Percentiles rank a stretch among this genome's conserved stretches.
Evolutionary conservation across 371 early-diverging fungal genomes (phyloP).

Genomic region (Mortierella sp.): DNA sequence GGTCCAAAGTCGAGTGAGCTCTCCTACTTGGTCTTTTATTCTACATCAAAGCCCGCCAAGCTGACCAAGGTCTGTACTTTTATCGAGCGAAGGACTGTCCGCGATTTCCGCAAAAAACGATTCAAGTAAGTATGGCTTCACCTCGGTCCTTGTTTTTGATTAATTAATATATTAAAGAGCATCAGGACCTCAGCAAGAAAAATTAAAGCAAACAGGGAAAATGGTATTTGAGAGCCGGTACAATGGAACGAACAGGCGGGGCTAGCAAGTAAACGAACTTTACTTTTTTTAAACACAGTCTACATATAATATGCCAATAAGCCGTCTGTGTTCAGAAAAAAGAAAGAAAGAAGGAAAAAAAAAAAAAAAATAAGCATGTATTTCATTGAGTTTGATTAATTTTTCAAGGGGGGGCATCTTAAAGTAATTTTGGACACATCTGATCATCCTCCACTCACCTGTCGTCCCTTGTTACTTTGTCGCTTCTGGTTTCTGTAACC

Average conservation of each 20-base stretch:
- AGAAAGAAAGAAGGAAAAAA: no score
- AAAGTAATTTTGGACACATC: no score
- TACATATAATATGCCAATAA: no score
- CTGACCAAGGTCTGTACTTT: conserved; percentile 91
- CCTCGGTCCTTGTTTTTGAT: conserved; percentile 7
- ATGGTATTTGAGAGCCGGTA: conserved; percentile 5
- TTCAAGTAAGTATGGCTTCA: conserved; percentile 63
- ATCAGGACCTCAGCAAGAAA: conserved; percentile 2
- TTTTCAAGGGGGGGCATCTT: no score
- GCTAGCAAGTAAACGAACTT: not conserved
- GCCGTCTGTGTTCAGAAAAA: no score
- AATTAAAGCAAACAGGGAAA: not conserved
- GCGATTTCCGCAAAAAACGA: conserved; percentile 75
- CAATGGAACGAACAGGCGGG: not conserved
- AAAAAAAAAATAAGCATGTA: no score
- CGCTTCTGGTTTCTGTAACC: not conserved
- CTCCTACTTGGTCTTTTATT: conserved; percentile 92
- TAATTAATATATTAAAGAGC: conserved; percentile 4
- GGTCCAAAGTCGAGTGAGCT: conserved; percentile 87
- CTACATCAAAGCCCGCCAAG: conserved; percentile 91
- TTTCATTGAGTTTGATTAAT: no score
- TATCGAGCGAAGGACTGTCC: conserved; percentile 80
- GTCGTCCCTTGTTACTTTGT: no score
- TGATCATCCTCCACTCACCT: no score
- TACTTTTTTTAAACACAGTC: no score